phyloP scores from a whole-genome alignment of 176 grass and related monocot species.

The Avena insularis region DNA sequence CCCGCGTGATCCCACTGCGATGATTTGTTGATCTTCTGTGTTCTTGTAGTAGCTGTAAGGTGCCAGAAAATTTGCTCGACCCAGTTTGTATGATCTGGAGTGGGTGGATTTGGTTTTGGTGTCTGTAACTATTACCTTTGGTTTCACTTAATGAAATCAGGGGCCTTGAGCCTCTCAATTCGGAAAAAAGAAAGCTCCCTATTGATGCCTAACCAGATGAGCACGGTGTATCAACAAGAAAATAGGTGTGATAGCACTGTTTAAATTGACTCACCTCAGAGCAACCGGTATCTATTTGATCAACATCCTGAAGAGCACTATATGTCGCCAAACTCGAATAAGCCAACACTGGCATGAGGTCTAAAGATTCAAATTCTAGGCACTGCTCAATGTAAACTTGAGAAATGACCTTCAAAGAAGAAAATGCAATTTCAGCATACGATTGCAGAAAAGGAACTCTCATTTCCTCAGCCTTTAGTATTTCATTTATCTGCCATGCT shows the following conservation, averaged over 20 bases:
- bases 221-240: background rate
- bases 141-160: too few relatives aligned
- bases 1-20: background rate
- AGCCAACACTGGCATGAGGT: constrained; percentile 60
- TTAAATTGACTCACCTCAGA: constrained; percentile 52
- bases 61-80: too few relatives aligned
- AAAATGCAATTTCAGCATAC: constrained; percentile 60
- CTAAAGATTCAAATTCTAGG: constrained; percentile 64
- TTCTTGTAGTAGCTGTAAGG: too few relatives aligned
- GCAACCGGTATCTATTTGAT: constrained; percentile 43
- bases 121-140: too few relatives aligned
- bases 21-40: background rate
- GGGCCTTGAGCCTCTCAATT: too few relatives aligned
- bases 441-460: constrained; percentile 69
- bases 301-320: constrained; percentile 59
- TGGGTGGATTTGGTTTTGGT: too few relatives aligned
- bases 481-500: constrained; percentile 85
- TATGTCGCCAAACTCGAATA: constrained; percentile 70
- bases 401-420: constrained; percentile 73
- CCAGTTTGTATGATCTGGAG: too few relatives aligned
- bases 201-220: constrained; percentile 16
- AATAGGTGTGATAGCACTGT: constrained; percentile 19
- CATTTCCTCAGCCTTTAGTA: constrained; percentile 63
- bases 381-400: constrained; percentile 70
- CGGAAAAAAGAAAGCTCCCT: too few relatives aligned